Evolutionary conservation across 148 eudicot species (phyloP), one percentile per base, ranked within the genome.

Genomic region (Nepenthes mirabilis): DNA sequence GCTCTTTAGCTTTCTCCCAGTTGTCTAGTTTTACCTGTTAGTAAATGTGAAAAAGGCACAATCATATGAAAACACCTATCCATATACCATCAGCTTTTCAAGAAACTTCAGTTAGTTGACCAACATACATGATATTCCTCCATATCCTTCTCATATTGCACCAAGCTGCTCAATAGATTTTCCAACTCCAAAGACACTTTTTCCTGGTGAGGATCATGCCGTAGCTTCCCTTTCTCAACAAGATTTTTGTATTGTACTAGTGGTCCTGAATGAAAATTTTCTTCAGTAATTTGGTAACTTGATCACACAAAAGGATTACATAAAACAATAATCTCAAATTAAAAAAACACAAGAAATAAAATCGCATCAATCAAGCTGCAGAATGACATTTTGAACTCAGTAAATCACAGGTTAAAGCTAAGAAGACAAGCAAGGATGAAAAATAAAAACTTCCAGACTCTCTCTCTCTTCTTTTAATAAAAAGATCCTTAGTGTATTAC

Each of bases 161-260:
- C 77, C 70, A 91, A 79, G 58, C 91, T 88, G 57, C 78, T 77
- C 33, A 91, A 62, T 37, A 91, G 73, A 72, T 85, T 80, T 70
- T 85, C 90, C 59, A 91, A 75, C 77, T 83, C 82, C n/a, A 70
- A 34, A 60, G 90, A 93, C 64, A 91, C 86, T 61, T 75, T 85
- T 80, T 85, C 97, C 74, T 91, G 97, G 70, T 81, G 68, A 66
- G 83, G 79, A 77, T 91, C 95, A 76, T 85, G 74, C 52, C 83
- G 82, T 65, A 91, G 73, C 74, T 85, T 81, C 55, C 90, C 93
- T 75, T 85, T 80, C 72, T 78, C 74, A 53, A 87, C 90, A 63
- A 91, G 80, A 70, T 68, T 66, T 71, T 70, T 80, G 65, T 87
- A 91, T 57, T 71, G 84, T 34, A 79, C 62, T 57, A 81, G 79